A percentile compares a stretch with the other conserved stretches of the same genome.
These are phyloP conservation scores for Monoraphidium neglectum DNA, from an alignment of 139 green algal species.

Conservation along the genomic window DNA sequence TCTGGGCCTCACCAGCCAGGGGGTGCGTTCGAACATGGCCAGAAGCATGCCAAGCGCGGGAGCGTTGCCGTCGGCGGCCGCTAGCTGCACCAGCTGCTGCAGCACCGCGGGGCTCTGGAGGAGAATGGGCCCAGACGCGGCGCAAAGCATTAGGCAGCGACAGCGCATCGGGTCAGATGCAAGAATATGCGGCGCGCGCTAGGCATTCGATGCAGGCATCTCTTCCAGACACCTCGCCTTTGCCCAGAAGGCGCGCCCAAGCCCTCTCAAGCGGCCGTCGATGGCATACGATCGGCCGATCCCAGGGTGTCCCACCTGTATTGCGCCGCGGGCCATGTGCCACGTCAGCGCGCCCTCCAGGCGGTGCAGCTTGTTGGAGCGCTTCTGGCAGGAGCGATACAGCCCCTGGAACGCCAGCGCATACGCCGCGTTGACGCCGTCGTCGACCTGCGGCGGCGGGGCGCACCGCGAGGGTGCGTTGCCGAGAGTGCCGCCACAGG, in stretches of 20 bases:
- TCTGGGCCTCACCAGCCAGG: slow-evolving; percentile 28
- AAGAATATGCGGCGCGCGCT: no score
- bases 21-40: slow-evolving; percentile 18
- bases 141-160: no score
- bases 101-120: slow-evolving; percentile 3
- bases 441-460: slow-evolving; percentile 15
- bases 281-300: no score
- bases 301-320: slow-evolving; percentile 2
- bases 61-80: slow-evolving; percentile 22
- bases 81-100: slow-evolving; percentile 20
- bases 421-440: slow-evolving; percentile 9
- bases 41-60: slow-evolving; percentile 19
- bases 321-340: slow-evolving; percentile 17
- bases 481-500: no score
- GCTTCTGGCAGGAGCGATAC: slow-evolving; percentile 21
- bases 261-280: no score
- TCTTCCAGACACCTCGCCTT: no score
- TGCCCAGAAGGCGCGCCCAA: no score
- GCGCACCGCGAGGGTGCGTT: no score
- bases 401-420: slow-evolving; percentile 7
- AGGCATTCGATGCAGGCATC: no score
- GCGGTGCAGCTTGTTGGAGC: slow-evolving; percentile 8
- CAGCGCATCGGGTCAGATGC: no score
- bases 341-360: slow-evolving; percentile 16
- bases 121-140: no score